These are phyloP conservation scores for Penicillium lagena DNA, from an alignment of 495 filamentous ascomycete genomes.

Conservation along the genomic window DNA sequence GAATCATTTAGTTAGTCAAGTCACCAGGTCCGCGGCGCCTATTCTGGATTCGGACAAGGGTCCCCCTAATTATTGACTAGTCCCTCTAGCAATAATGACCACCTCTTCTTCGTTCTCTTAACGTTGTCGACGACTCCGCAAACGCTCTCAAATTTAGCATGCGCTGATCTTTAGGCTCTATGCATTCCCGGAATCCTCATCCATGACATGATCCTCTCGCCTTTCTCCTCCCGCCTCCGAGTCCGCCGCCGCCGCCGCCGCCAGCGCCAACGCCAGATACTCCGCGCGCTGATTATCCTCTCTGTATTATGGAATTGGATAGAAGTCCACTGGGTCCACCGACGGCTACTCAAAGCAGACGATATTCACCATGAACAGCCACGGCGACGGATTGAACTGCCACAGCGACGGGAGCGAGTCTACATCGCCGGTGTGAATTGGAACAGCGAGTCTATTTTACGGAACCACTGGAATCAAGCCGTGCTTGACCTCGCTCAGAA, in stretches of 20 bases:
- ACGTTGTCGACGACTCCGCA: no score
- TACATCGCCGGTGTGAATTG: constrained; percentile 65
- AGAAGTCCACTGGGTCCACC: constrained; percentile 18
- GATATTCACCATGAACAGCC: constrained; percentile 9
- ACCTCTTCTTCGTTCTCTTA: background rate
- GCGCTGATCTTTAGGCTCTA: no score
- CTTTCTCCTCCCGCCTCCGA: constrained; percentile 3
- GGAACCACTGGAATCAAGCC: constrained; percentile 54
- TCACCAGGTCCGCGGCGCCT: no score
- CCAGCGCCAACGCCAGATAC: constrained; percentile 10
- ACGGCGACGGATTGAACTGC: constrained; percentile 2
- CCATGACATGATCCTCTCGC: constrained; percentile 8
- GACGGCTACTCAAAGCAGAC: constrained; percentile 11
- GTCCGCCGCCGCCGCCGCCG: constrained; percentile 9
- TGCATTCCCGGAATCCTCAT: constrained; percentile 7
- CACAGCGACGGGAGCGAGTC: constrained; percentile 35
- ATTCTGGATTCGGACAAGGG: no score
- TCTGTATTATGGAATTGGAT: constrained; percentile 16
- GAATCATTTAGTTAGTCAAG: no score
- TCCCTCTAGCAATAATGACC: no score
- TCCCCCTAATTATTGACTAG: no score
- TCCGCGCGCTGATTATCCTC: constrained; percentile 14
- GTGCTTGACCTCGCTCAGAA: constrained; percentile 48
- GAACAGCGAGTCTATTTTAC: constrained; percentile 61
- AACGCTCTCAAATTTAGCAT: no score